Conservation (phyloP, 2,329 filamentous ascomycete species). For the Pyrenochaeta sp. region DNA sequence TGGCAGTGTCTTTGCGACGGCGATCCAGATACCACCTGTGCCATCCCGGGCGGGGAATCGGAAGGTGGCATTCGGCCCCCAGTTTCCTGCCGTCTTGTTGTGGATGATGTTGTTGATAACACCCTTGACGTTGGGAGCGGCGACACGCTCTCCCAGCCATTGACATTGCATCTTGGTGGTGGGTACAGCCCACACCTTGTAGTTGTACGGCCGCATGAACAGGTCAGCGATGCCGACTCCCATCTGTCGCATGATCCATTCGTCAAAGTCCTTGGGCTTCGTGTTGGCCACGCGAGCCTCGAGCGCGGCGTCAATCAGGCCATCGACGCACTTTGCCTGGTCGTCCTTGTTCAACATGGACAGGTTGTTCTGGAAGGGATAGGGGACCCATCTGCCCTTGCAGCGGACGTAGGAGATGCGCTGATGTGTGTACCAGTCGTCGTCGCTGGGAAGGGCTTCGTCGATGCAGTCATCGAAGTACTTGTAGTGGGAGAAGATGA, state of each 20-base stretch:
- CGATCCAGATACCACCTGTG: constrained; percentile 99
- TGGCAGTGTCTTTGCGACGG: constrained; percentile 90
- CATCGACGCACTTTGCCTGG: constrained; percentile 92
- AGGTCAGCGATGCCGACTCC: constrained; percentile 88
- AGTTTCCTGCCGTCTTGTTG: constrained; percentile 94
- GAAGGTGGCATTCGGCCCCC: constrained; percentile 98
- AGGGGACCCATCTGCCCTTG: constrained; percentile 96
- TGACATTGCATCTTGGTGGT: constrained; percentile 99
- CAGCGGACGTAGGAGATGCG: constrained; percentile 99
- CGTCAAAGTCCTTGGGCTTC: constrained; percentile 96
- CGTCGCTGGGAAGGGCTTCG: constrained; percentile 91
- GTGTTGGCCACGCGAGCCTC: constrained; percentile 85
- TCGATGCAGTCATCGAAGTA: constrained; percentile 99
- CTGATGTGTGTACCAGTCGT: constrained; percentile 98
- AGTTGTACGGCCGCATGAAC: constrained; percentile 99
- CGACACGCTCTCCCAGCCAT: constrained; percentile 98
- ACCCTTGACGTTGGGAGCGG: constrained; percentile 92
- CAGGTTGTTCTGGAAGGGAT: constrained; percentile 99
- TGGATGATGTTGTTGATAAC: constrained; percentile 95
- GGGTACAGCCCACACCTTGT: constrained; percentile 99
- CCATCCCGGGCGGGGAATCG: constrained; percentile 95
- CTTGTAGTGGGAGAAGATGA: constrained; percentile 99
- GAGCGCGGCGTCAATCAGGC: constrained; percentile 92
- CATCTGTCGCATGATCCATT: constrained; percentile 96
- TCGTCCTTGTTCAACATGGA: constrained; percentile 98